Evolutionary conservation across 176 grass and related monocot species (phyloP), one percentile per base, ranked within the genome.

Genomic region (Cenchrus fungigraminus): DNA sequence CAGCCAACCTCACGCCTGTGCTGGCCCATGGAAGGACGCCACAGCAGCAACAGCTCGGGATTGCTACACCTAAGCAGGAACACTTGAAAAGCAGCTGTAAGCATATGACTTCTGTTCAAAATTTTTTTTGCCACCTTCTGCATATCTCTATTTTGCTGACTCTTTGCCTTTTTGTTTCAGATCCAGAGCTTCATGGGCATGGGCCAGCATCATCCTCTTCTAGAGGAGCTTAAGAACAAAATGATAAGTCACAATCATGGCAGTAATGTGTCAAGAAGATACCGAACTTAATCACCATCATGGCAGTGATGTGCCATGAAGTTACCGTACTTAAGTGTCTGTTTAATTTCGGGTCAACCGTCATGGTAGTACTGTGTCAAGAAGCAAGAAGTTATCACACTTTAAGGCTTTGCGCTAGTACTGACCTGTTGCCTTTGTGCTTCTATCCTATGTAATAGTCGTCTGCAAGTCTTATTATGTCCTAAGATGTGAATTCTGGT

Each of bases 1-100:
- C 83, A 86, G 57, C 78, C 65, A 82, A 78, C 44, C 73, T 57
- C 58, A 90, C 82, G 79, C 62, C 49, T 78, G 83, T 49, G 83
- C 83, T 86, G 88, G 88, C 83, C 88, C 83, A 86, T 71, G 88
- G 88, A 86, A 86, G 40, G 79, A 90, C 28, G 88, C 71, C 79
- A 50, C 70, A 37, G 71, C 71, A 59, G 63, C 83, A 77, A 51
- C 79, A 49, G 46, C 78, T 90, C 71, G 72, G 73, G 40, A 71
- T 72, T 37, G 79, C 56, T 50, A 67, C 29, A 71, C 65, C 61
- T 64, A 90, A 9, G 4, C 78, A 65, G 20, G 37, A 86, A 58
- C 47, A 78, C 72, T 65, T 15, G 17, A 63, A 77, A 82, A 70
- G 47, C 83, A 86, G 72, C n/a, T 70, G 78, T 89, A 86, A 72